These are phyloP conservation scores for Rhododendron ferrugineum DNA, from an alignment of 148 eudicot species.

Conservation along the genomic window DNA sequence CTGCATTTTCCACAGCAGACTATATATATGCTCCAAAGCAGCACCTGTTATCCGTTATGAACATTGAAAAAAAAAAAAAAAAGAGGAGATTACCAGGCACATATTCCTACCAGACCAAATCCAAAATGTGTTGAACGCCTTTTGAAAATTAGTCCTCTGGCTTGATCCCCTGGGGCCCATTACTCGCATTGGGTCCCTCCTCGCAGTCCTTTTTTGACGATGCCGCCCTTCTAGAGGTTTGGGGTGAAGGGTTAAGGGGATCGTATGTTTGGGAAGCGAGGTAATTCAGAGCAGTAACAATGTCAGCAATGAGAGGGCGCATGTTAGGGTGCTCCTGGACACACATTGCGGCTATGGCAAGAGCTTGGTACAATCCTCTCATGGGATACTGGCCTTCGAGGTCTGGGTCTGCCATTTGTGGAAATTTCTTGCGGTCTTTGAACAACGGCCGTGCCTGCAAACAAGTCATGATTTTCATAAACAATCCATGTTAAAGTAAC, in stretches of 20 bases:
- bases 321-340: conserved; percentile 56
- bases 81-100: conserved; percentile 19
- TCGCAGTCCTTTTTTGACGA: conserved; percentile 18
- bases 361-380: conserved; percentile 68
- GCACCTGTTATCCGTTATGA: conserved; percentile 25
- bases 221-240: conserved; percentile 23
- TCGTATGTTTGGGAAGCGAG: conserved; percentile 54
- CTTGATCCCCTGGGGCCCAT: neutral
- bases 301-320: conserved; percentile 66
- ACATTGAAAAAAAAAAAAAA: conserved; percentile 12
- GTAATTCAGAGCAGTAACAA: conserved; percentile 66
- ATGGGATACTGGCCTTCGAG: conserved; percentile 55
- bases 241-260: conserved; percentile 25
- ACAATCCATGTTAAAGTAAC: neutral
- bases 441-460: conserved; percentile 67
- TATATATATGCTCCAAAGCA: neutral
- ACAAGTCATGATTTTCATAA: neutral
- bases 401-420: conserved; percentile 63
- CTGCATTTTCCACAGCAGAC: conserved; percentile 8
- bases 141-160: neutral
- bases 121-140: neutral
- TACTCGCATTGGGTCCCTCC: neutral
- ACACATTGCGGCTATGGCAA: conserved; percentile 79
- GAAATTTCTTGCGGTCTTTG: conserved; percentile 57
- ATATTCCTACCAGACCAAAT: conserved; percentile 10